phyloP scores from a whole-genome alignment of 306 rosid genomes.

The Castanea sativa region DNA sequence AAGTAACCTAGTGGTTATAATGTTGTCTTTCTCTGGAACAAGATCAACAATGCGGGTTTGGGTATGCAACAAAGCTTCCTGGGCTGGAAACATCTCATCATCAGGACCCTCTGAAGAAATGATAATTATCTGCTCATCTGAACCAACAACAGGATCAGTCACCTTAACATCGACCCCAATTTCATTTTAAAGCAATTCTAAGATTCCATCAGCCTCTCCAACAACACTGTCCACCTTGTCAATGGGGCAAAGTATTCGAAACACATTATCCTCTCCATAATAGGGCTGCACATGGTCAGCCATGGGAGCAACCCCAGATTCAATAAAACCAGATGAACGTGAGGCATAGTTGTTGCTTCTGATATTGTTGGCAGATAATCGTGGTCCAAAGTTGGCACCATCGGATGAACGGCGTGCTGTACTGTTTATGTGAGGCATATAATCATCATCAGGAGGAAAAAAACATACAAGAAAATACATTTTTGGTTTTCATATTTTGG shows the following conservation, averaged over 20 bases:
- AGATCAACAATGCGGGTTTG: constrained; percentile 89
- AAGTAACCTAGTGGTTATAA: constrained; percentile 84
- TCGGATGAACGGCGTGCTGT: constrained; percentile 65
- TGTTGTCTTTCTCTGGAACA: constrained; percentile 66
- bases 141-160: constrained; percentile 63
- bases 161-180: constrained; percentile 87
- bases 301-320: constrained; percentile 52
- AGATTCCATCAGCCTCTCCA: constrained; percentile 84
- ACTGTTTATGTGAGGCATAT: constrained; percentile 53
- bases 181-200: constrained; percentile 78
- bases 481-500: no score
- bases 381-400: constrained; percentile 60
- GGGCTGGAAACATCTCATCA: constrained; percentile 96
- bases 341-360: constrained; percentile 61
- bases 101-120: constrained; percentile 94
- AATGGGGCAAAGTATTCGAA: constrained; percentile 85
- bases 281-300: constrained; percentile 53
- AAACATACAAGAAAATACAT: constrained; percentile 1
- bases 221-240: constrained; percentile 67
- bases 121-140: constrained; percentile 74
- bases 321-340: constrained; percentile 57
- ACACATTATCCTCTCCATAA: constrained; percentile 75
- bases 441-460: constrained; percentile 82
- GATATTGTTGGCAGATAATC: constrained; percentile 41
- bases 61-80: constrained; percentile 96